Base-by-base conservation (phyloP, 257 asterid species). In the Solanum sitiens region DNA sequence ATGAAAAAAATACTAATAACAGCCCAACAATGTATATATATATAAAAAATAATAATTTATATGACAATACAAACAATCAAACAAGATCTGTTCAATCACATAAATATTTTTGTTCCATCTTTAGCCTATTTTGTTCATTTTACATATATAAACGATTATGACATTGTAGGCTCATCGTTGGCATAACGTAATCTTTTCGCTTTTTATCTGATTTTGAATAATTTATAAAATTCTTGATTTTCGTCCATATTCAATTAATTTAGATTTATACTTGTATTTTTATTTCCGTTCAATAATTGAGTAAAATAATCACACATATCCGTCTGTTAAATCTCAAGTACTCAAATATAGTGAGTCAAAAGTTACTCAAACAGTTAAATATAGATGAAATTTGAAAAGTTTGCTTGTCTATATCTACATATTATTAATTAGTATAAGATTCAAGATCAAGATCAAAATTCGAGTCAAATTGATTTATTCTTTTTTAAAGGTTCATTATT, bases 351-450 rank as follows among this genome's bases (percentile, higher is more conserved):
- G 8, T 15, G n/a, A 32, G 23, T 14, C 0, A 15, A 53, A 7
- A 53, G 18, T 21, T 3, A 2, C 3, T 61, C 27, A 61, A 0
- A 3, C 0, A 1, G 8, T 37, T 7, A 47, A 2, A 32, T 0
- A 11, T 11, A 63, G 8, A 63, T n/a, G 13, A 50, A 50, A 16
- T 16, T 53, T 50, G 21, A n/a, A 0, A 14, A 9, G 14, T 32
- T 15, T 71, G 7, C 2, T 0, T 0, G 4, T 63, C 5, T 7
- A 15, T 14, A 32, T 72, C 14, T 14, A 33, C n/a, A 3, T 12
- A 35, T 73, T 11, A 35, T 20, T 73, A 35, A 33, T 72, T 18
- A 9, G 2, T 18, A 5, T 16, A 8, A 2, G 3, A 32, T 32
- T 72, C 1, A 32, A 70, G 0, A 70, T 70, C 13, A 72, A 2